Evolutionary conservation across 192 early-diverging fungal genomes (phyloP), one percentile per base, ranked within the genome.

Genomic region (Backusella tarrabulga): DNA sequence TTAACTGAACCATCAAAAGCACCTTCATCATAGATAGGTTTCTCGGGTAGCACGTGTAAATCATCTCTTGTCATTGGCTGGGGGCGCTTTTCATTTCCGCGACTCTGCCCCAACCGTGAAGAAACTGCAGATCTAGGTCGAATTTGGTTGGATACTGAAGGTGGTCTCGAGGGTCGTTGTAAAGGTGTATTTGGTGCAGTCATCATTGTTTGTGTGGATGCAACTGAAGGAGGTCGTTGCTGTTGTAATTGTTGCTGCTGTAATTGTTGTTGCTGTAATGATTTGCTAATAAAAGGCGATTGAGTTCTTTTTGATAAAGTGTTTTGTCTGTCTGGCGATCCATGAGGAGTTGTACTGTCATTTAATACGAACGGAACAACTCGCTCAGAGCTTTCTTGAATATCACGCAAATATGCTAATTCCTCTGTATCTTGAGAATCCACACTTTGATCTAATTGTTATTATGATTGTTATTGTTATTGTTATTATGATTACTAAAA

Each of bases 321-420:
- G 23, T 23, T 60, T 50, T 73, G 46, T 73, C 32, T 46, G 29
- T 35, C 29, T 56, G 26, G 29, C 52, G 71, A 46, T 26, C 56
- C 56, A 63, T 63, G 29, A 63, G 56, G 56, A 9, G 56, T 63
- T 12, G 56, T 63, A 63, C 4, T 63, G 23, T 63, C 56, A 26
- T 26, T 63, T 26, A 63, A 9, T 29, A 63, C 56, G 7, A 63
- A 63, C 12, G 56, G 56, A 63, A 63, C 56, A 63, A 63, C 56
- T 63, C 56, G 8, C 1, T 63, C 56, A 29, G 56, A 41, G 17
- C 15, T 41, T 29, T 67, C 42, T 72, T 81, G 72, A 42, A 81
- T 70, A 44, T 81, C 80, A n/a, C 52, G 40, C 34, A 83, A 70
- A 77, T 83, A 83, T 9, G 75, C 79, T 67, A 73, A 46, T 66